Evolutionary conservation across 2,329 filamentous ascomycete genomes (phyloP).

Genomic region (Botrytis hyacinthi): DNA sequence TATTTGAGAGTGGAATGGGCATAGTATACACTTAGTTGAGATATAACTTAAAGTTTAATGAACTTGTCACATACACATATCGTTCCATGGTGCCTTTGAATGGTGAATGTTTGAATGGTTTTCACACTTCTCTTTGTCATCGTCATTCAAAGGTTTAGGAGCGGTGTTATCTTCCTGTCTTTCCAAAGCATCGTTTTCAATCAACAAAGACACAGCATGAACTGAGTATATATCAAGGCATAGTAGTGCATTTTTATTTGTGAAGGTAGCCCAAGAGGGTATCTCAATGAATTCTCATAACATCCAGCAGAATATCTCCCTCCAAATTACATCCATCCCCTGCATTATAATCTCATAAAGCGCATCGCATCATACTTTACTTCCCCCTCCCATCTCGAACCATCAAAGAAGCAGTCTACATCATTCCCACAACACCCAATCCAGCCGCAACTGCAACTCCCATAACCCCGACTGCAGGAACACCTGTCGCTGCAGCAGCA

Average conservation of each 20-base stretch:
- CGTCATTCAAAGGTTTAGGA: neutral
- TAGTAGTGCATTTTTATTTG: neutral
- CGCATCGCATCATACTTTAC: neutral
- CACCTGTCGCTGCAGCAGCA: constrained; percentile 20
- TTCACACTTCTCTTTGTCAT: neutral
- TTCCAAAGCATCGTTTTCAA: neutral
- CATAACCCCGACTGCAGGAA: constrained; percentile 19
- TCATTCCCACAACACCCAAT: constrained; percentile 14
- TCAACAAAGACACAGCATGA: neutral
- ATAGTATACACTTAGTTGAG: constrained; percentile 13
- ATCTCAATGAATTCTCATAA: neutral
- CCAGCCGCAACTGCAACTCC: constrained; percentile 21
- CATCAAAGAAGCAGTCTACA: neutral
- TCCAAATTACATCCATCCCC: neutral
- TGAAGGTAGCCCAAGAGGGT: neutral
- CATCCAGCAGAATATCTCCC: neutral
- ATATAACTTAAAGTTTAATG: constrained; percentile 17
- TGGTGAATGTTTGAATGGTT: neutral
- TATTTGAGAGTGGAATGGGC: constrained; percentile 8
- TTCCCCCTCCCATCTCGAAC: neutral
- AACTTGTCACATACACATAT: constrained; percentile 2
- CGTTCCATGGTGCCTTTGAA: neutral
- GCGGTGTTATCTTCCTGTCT: neutral
- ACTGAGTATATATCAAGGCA: neutral
- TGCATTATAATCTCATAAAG: neutral